Evolutionary conservation across 768 basidiomycete genomes (phyloP), one percentile per base, ranked within the genome.

Genomic region (Clavaria fumosa): DNA sequence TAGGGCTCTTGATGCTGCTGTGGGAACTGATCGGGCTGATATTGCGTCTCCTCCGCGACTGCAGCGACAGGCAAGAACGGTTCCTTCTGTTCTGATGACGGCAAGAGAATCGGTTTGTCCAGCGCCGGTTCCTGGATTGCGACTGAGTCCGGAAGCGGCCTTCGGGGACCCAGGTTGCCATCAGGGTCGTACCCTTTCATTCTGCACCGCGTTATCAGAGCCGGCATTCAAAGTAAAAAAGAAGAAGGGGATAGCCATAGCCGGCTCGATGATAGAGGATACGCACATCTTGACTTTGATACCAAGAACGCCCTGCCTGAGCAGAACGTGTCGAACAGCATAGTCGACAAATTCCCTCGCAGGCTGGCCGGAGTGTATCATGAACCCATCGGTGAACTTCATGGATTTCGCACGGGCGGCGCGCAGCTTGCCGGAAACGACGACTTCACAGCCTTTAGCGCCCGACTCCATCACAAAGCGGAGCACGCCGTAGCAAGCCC

Each of bases 341-440:
- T 86, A 73, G 67, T 97, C 93, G 45, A 99, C 90, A 52, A 91
- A 99, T 58, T 99, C 95, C 38, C 78, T 69, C 34, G 78, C 80
- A 49, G 95, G 95, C 66, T 99, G 95, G 75, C 91, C 91, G 45
- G 93, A 95, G 71, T 89, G 85, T 54, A 89, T 85, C 85, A 89
- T 89, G 80, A 96, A 96, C 39, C 95, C 95, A 54, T 99, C 95
- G 56, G 91, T 96, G 69, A 99, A 97, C 65, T 99, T 99, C 95
- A 99, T 99, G 14, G 89, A 85, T 67, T 99, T 99, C 54, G 95
- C 95, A 72, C 93, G 90, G 47, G 95, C 95, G 47, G 93, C 95
- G 58, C 95, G 89, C 56, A 99, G 88, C 64, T 99, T 99, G 57
- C 95, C 95, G 46, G 93, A 97, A 47, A 99, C 91, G 55, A 97